These are phyloP conservation scores for Trichaptum fuscoviolaceum DNA, from an alignment of 768 basidiomycete species.

Conservation along the genomic window DNA sequence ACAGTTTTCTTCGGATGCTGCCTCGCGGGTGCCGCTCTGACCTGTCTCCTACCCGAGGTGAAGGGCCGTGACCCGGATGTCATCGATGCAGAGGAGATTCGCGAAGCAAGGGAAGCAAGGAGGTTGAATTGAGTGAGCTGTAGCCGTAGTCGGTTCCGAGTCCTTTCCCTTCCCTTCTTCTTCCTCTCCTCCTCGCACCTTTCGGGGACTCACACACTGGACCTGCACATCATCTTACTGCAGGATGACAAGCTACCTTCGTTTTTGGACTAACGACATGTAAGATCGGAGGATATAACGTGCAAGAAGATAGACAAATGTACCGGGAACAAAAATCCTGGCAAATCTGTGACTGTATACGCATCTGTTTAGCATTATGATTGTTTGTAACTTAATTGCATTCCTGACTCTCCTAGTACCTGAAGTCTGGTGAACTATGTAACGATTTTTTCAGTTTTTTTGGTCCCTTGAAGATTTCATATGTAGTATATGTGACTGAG, in stretches of 20 bases:
- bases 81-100: constrained; percentile 35
- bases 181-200: no score
- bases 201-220: no score
- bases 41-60: constrained; percentile 47
- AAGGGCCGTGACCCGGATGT: constrained; percentile 46
- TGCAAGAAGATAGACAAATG: no score
- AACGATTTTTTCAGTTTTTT: no score
- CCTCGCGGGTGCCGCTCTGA: constrained; percentile 47
- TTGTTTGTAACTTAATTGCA: not conserved
- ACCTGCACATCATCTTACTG: no score
- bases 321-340: no score
- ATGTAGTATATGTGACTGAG: no score
- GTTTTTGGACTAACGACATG: no score
- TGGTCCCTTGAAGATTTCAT: no score
- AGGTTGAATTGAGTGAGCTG: not conserved
- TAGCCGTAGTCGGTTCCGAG: not conserved
- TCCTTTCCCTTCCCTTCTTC: not conserved
- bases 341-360: not conserved
- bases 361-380: not conserved
- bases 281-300: no score
- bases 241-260: no score
- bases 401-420: not conserved
- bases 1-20: constrained; percentile 66
- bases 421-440: no score
- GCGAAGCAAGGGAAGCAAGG: constrained; percentile 8